Percentiles rank a stretch among this genome's conserved stretches.
These are phyloP conservation scores for Sporothrix inflata DNA, from an alignment of 2,329 filamentous ascomycete species.

Conservation along the genomic window DNA sequence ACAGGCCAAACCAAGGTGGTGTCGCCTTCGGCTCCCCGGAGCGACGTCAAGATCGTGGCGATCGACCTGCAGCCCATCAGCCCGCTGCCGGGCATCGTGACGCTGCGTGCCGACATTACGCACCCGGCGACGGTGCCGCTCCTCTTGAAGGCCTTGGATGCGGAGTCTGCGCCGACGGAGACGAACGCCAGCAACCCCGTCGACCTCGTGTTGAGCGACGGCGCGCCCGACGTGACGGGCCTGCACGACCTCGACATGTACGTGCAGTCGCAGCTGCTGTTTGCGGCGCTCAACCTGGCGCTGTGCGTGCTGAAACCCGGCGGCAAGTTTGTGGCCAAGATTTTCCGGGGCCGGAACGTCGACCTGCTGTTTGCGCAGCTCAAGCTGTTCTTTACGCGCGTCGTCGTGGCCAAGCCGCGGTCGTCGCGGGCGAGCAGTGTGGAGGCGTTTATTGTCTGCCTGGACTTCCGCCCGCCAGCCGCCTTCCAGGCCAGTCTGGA, in stretches of 20 bases:
- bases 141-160: slow-evolving; percentile 81
- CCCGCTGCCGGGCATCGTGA: slow-evolving; percentile 88
- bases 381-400: slow-evolving; percentile 83
- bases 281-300: slow-evolving; percentile 89
- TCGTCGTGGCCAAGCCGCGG: slow-evolving; percentile 89
- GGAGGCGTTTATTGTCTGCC: slow-evolving; percentile 94
- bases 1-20: not conserved
- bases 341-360: slow-evolving; percentile 93
- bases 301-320: slow-evolving; percentile 85
- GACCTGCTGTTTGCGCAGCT: slow-evolving; percentile 93
- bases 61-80: slow-evolving; percentile 97
- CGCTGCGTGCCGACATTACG: slow-evolving; percentile 92
- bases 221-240: slow-evolving; percentile 94
- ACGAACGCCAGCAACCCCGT: slow-evolving; percentile 69
- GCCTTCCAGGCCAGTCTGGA: slow-evolving; percentile 78
- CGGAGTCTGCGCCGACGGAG: slow-evolving; percentile 48
- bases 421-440: slow-evolving; percentile 95
- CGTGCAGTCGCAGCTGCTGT: slow-evolving; percentile 92
- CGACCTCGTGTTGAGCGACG: slow-evolving; percentile 92
- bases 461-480: slow-evolving; percentile 79
- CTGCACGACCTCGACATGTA: slow-evolving; percentile 98
- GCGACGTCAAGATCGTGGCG: slow-evolving; percentile 89
- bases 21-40: too few relatives aligned
- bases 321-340: slow-evolving; percentile 97
- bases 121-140: slow-evolving; percentile 94